Evolutionary conservation across 768 basidiomycete species (phyloP), one percentile per base, ranked within the genome.

Genomic region (Sporobolomyces phaffii): DNA sequence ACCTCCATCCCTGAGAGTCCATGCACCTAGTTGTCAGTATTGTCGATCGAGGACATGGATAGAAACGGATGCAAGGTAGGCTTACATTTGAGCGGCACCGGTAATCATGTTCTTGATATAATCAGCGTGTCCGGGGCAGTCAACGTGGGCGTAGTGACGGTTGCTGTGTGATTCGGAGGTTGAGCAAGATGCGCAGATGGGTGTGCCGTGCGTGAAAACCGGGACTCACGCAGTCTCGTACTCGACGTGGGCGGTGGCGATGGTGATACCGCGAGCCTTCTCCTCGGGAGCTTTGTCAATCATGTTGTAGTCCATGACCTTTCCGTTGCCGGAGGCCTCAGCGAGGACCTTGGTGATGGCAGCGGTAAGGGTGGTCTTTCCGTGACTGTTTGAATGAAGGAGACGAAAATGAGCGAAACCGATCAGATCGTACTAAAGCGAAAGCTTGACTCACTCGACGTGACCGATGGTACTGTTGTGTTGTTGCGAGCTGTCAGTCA

Each of bases 201-300:
- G n/a, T n/a, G n/a, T n/a, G n/a, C n/a, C n/a, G n/a, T n/a, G n/a
- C n/a, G n/a, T n/a, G n/a, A n/a, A n/a, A n/a, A n/a, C n/a, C n/a
- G n/a, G n/a, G 18, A 56, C 68, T 31, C 29, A 73, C 22, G 81
- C 81, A 40, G 94, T 94, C 82, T 98, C 92, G 78, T 99, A 99
- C 78, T 99, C 96, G 77, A 99, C 92, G 77, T 99, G 96, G 57
- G 96, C 85, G 26, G 96, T 94, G 79, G 94, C 92, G 80, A 99
- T 99, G 68, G 96, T 99, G 80, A 99, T 99, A 79, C 96, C 96
- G 78, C 96, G 90, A 68, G 94, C 94, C 80, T 91, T 94, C 82
- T 99, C 96, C 80, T 99, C 96, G 4, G 96, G 96, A 13, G 96
- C 96, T 82, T 90, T 97, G 88, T 99, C 96, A 75, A 99, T 99